Evolutionary conservation across 1,284 basidiomycete species (phyloP).

Genomic region (Ganoderma sp.): DNA sequence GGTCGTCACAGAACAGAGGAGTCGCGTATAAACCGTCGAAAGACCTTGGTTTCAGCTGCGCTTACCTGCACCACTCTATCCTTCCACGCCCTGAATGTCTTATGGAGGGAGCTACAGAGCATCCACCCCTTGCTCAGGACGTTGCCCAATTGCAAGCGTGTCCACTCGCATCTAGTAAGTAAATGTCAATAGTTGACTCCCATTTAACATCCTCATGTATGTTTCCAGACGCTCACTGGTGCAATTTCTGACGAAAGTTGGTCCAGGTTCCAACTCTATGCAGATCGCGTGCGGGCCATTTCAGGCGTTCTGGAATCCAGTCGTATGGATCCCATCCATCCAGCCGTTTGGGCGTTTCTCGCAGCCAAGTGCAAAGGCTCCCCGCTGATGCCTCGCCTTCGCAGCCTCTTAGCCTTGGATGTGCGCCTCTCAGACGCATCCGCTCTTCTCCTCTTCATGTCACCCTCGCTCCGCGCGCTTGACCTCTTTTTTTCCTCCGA

Average conservation of each 20-base stretch:
- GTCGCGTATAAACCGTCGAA: not conserved
- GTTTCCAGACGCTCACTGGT: not conserved
- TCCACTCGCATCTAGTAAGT: not conserved
- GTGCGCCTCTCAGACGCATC: not conserved
- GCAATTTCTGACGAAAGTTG: not conserved
- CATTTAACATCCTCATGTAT: not conserved
- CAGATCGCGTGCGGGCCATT: not conserved
- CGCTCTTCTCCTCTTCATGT: not conserved
- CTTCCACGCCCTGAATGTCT: not conserved
- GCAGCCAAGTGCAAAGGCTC: not conserved
- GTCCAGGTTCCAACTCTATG: constrained; percentile 2
- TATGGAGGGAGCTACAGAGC: not conserved
- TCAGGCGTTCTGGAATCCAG: not conserved
- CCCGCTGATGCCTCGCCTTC: not conserved
- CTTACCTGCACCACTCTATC: not conserved
- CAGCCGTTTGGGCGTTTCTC: not conserved
- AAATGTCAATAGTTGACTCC: not conserved
- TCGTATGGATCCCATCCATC: not conserved
- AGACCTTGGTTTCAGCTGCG: not conserved
- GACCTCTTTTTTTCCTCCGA: not conserved
- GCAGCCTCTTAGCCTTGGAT: not conserved
- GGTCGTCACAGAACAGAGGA: not conserved
- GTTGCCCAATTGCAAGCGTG: not conserved
- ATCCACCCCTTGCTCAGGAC: not conserved
- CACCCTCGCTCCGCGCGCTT: not conserved